Conservation (phyloP, 1,139 yeast genomes). For the Geotrichum siamense region DNA sequence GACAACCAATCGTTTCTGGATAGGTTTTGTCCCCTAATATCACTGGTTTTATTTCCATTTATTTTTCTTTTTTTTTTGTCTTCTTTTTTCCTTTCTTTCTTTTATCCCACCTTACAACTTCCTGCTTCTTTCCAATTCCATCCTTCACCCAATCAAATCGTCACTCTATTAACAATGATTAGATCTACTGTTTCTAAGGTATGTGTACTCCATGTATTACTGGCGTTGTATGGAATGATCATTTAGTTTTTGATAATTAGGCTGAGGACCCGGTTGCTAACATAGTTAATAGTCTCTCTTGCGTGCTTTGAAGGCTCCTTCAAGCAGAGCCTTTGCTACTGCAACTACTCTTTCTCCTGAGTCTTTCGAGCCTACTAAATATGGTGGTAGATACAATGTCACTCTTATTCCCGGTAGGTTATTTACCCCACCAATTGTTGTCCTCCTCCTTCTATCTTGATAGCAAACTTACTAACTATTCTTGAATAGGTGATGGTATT, state of each 20-base stretch:
- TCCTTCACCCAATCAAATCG: neutral
- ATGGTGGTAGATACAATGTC: conserved; percentile 89
- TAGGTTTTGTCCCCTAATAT: no score
- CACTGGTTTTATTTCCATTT: no score
- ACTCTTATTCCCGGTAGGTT: conserved; percentile 79
- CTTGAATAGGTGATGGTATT: conserved; percentile 66
- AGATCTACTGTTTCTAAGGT: conserved; percentile 14
- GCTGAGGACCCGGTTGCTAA: no score
- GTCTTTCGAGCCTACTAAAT: conserved; percentile 69
- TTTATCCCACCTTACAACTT: neutral
- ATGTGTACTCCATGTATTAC: neutral
- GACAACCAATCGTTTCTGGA: no score
- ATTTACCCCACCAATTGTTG: neutral
- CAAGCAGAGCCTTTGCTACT: conserved; percentile 23
- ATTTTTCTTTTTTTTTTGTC: neutral
- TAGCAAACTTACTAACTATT: conserved; percentile 7
- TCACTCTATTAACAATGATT: conserved; percentile 7
- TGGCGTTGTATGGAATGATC: neutral
- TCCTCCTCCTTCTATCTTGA: neutral
- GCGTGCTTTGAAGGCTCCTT: conserved; percentile 20
- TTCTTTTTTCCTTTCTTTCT: conserved; percentile 1
- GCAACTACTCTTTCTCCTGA: conserved; percentile 22
- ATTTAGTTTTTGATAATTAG: neutral
- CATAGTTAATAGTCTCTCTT: conserved; percentile 11
- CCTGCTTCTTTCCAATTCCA: neutral